A percentile compares a stretch with the other conserved stretches of the same genome.
These are phyloP conservation scores for Trebouxia sp. DNA, from an alignment of 139 green algal species.

Conservation along the genomic window DNA sequence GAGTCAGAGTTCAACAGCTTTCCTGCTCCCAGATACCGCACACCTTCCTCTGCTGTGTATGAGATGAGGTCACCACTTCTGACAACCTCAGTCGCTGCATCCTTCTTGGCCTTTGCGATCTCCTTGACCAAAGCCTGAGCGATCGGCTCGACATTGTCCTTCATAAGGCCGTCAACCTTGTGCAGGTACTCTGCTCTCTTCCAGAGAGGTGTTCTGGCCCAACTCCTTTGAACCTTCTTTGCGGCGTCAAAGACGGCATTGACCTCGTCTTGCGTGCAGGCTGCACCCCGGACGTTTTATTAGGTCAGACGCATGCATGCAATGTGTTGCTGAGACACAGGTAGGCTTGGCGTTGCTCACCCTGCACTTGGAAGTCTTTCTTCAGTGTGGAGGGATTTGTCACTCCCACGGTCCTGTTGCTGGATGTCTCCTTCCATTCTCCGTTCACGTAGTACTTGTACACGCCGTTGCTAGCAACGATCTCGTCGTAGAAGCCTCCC, in stretches of 20 bases:
- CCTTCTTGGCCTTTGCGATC: conserved; percentile 91
- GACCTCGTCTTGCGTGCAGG: conserved; percentile 89
- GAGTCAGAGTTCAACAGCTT: conserved; percentile 85
- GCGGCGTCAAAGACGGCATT: conserved; percentile 77
- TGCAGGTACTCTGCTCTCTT: conserved; percentile 85
- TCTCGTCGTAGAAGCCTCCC: conserved; percentile 39
- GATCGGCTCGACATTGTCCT: conserved; percentile 83
- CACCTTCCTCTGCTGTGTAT: conserved; percentile 94
- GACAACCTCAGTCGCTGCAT: conserved; percentile 79
- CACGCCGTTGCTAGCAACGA: conserved; percentile 42
- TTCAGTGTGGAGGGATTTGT: conserved; percentile 76
- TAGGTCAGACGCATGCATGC: not conserved
- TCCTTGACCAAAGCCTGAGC: conserved; percentile 88
- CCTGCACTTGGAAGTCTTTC: conserved; percentile 72
- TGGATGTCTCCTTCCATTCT: conserved; percentile 76
- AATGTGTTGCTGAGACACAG: no score
- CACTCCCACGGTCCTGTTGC: conserved; percentile 71
- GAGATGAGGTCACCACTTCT: conserved; percentile 88
- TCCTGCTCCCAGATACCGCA: conserved; percentile 83
- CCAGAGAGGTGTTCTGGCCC: conserved; percentile 88
- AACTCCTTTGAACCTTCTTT: conserved; percentile 81
- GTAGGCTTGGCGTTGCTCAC: conserved; percentile 43
- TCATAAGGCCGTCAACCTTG: conserved; percentile 66
- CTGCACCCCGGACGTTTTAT: conserved; percentile 50
- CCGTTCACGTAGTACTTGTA: conserved; percentile 84